phyloP scores from a whole-genome alignment of 2,329 filamentous ascomycete species.

The Cordyceps farinosa region DNA sequence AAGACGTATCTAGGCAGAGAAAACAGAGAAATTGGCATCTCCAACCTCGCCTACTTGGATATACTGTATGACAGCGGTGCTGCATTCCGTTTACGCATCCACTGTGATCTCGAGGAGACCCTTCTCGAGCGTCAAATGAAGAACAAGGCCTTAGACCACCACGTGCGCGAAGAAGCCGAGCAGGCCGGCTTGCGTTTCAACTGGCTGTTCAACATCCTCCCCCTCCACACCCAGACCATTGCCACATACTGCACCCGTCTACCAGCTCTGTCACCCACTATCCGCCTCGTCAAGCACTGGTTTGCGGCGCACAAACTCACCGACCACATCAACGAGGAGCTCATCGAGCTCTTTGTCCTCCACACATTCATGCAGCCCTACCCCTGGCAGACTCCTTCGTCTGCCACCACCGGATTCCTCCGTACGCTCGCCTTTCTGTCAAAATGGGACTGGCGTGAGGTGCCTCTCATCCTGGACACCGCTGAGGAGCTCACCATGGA shows the following conservation, averaged over 20 bases:
- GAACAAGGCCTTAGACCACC: slow-evolving; percentile 64
- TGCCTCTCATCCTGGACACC: slow-evolving; percentile 74
- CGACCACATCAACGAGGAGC: slow-evolving; percentile 70
- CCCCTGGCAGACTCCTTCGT: slow-evolving; percentile 76
- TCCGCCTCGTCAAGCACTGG: slow-evolving; percentile 86
- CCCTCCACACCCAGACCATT: slow-evolving; percentile 78
- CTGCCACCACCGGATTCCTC: slow-evolving; percentile 73
- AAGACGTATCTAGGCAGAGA: slow-evolving; percentile 75
- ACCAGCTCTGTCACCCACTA: slow-evolving; percentile 73
- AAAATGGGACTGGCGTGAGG: slow-evolving; percentile 86
- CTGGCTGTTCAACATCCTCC: slow-evolving; percentile 66
- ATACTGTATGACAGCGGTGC: slow-evolving; percentile 68
- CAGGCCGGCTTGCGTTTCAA: slow-evolving; percentile 67
- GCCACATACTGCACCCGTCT: slow-evolving; percentile 76
- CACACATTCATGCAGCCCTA: slow-evolving; percentile 76
- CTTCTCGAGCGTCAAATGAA: slow-evolving; percentile 76
- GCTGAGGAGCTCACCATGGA: slow-evolving; percentile 59
- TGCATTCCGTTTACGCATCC: slow-evolving; percentile 79
- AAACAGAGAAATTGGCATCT: slow-evolving; percentile 62
- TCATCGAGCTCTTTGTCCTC: slow-evolving; percentile 79
- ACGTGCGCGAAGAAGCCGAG: slow-evolving; percentile 65
- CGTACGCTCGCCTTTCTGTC: slow-evolving; percentile 76
- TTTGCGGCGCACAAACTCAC: slow-evolving; percentile 78
- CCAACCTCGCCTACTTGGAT: slow-evolving; percentile 81
- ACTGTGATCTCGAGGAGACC: slow-evolving; percentile 81